These are phyloP conservation scores for Colletotrichum theobromicola DNA, from an alignment of 2,329 filamentous ascomycete genomes.

Conservation along the genomic window DNA sequence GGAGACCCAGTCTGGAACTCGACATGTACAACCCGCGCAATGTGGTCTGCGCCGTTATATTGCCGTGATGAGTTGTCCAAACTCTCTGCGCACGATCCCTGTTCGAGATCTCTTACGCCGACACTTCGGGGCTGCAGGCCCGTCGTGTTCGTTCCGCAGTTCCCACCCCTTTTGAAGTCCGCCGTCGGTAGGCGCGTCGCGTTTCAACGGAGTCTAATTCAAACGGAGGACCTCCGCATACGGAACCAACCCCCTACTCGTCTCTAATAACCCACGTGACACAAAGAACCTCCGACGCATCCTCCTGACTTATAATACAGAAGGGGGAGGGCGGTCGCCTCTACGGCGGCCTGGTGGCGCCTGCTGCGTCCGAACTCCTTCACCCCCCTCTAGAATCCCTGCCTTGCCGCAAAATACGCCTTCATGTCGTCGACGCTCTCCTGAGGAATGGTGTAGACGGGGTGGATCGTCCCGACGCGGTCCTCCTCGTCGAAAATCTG, in stretches of 20 bases:
- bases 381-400: conserved; percentile 51
- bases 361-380: neutral
- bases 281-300: neutral
- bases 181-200: neutral
- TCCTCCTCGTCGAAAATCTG: conserved; percentile 76
- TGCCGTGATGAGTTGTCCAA: conserved; percentile 22
- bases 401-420: conserved; percentile 66
- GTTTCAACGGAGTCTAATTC: neutral
- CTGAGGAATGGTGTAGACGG: conserved; percentile 84
- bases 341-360: neutral
- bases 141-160: conserved; percentile 6
- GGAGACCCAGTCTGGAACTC: neutral
- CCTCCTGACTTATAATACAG: neutral
- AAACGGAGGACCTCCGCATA: neutral
- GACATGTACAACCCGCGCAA: neutral
- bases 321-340: conserved; percentile 8
- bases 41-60: conserved; percentile 5
- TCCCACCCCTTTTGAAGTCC: neutral
- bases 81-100: conserved; percentile 6
- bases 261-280: conserved; percentile 1
- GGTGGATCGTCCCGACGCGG: conserved; percentile 74
- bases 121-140: conserved; percentile 1
- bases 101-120: conserved; percentile 9
- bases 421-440: conserved; percentile 68
- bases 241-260: neutral